phyloP scores from a whole-genome alignment of 2,329 filamentous ascomycete species.

The Sodiomyces alkalinus region DNA sequence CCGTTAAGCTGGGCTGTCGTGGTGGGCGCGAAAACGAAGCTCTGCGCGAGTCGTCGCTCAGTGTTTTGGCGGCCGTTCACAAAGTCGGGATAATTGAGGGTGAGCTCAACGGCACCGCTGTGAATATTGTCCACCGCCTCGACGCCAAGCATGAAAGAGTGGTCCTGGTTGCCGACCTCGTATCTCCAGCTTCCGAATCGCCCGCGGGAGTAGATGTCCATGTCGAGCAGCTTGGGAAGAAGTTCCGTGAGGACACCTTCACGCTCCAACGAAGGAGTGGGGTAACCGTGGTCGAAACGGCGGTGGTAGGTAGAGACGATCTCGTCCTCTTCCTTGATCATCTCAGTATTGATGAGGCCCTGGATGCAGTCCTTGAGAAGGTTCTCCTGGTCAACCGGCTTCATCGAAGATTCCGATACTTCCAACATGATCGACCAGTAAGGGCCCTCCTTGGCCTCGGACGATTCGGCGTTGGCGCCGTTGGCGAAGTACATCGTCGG shows the following conservation, averaged over 20 bases:
- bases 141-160: conserved; percentile 94
- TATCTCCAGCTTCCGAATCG: conserved; percentile 98
- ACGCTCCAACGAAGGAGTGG: conserved; percentile 85
- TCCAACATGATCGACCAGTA: conserved; percentile 99
- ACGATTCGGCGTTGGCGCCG: conserved; percentile 63
- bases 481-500: conserved; percentile 75
- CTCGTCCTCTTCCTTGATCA: conserved; percentile 82
- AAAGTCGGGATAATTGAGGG: conserved; percentile 92
- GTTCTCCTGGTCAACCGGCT: conserved; percentile 78
- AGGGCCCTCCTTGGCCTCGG: conserved; percentile 66
- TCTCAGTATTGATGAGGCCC: conserved; percentile 93
- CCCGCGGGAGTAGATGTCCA: conserved; percentile 88
- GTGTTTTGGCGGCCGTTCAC: conserved; percentile 65
- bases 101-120: conserved; percentile 79
- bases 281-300: conserved; percentile 96
- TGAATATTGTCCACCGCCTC: conserved; percentile 85
- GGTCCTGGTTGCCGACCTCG: conserved; percentile 90
- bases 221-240: conserved; percentile 78
- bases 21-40: conserved; percentile 22
- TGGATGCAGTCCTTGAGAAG: conserved; percentile 84
- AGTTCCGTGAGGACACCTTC: conserved; percentile 88
- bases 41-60: conserved; percentile 44
- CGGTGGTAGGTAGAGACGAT: conserved; percentile 98
- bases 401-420: conserved; percentile 89
- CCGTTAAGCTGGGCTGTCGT: conserved; percentile 17